Base-by-base conservation (phyloP, 2,329 filamentous ascomycete genomes). In the Pseudocercospora fuligena region DNA sequence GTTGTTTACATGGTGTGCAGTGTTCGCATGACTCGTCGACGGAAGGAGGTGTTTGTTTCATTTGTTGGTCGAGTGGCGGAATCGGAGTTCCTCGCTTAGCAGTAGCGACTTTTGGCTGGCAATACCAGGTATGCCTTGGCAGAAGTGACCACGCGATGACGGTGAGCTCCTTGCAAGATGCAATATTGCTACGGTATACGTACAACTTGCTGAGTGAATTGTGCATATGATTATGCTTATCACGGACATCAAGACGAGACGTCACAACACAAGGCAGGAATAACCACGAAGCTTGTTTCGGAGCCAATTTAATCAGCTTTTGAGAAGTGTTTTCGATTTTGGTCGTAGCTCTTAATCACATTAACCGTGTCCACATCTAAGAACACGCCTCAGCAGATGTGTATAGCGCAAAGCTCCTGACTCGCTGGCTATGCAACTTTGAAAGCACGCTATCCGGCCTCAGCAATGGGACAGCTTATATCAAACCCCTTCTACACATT, bases 61-160 rank as follows among this genome's bases (percentile, higher is more conserved):
- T 65, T 61, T 40, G 9, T 29, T 58, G 23, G 59, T 65, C 27
- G 58, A 56, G 54, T 33, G 29, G 54, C 29, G 54, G 54, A 58
- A 36, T 21, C 31, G 19, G 51, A 27, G 16, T 27, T 53, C 21
- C 31, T 43, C 31, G 56, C 31, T 43, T 25, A 27, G 9, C 9
- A 19, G 31, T 8, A 11, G 21, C 56, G 56, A 58, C 56, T 58
- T 58, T 40, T 58, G 56, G 27, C n/a, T 5, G 4, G 16, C 16
- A 3, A 6, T 40, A 40, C 16, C 12, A 9, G n/a, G 23, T 31
- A 40, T 58, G 31, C n/a, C 56, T 58, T 56, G 51, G 51, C 51
- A 31, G 5, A 33, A n/a, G 36, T 51, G 47, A 51, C 14, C n/a
- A 19, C 47, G 47, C 47, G 19, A 25, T 51, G 46, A 49, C 46